Evolutionary conservation across 2,329 filamentous ascomycete genomes (phyloP), one percentile per base, ranked within the genome.

Genomic region (Cytospora mali): DNA sequence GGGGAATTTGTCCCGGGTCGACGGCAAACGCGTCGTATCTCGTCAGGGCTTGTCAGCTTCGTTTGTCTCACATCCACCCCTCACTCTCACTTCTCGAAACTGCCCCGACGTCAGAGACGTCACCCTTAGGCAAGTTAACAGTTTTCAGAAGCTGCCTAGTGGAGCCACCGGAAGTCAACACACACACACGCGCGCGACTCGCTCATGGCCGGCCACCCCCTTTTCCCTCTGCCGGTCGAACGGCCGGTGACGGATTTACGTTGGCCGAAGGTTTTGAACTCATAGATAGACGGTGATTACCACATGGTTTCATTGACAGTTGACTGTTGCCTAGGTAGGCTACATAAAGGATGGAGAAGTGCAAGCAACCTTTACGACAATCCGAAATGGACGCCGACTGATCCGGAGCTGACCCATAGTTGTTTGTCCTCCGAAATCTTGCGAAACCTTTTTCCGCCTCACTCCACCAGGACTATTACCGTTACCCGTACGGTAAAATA

Each of bases 371-470:
- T 25, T 55, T 25, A 49, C 23, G n/a, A 27, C 39, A n/a, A 25
- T 46, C 21, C 29, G 21, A n/a, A n/a, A n/a, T n/a, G n/a, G n/a
- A n/a, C 28, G n/a, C 58, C 58, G 58, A 50, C 18, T 55, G 28
- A 50, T 39, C 58, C 39, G 51, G 51, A 39, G 25, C 31, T 31
- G 27, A 46, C n/a, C 16, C 28, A 29, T n/a, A 11, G n/a, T 23
- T 4, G n/a, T n/a, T 10, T 23, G n/a, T 23, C n/a, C 42, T 23
- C 42, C 21, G 42, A 46, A 11, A 46, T 21, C 6, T n/a, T 4
- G 7, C n/a, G 5, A 5, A 39, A n/a, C 35, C 35, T 39, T 46
- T 9, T 46, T 13, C 13, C n/a, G 42, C 42, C 21, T 23, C 42
- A 23, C n/a, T 23, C 31, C 21, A 21, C 42, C 9, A 23, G 21